phyloP scores from a whole-genome alignment of 768 basidiomycete species.

The Stropharia rugosoannulata region DNA sequence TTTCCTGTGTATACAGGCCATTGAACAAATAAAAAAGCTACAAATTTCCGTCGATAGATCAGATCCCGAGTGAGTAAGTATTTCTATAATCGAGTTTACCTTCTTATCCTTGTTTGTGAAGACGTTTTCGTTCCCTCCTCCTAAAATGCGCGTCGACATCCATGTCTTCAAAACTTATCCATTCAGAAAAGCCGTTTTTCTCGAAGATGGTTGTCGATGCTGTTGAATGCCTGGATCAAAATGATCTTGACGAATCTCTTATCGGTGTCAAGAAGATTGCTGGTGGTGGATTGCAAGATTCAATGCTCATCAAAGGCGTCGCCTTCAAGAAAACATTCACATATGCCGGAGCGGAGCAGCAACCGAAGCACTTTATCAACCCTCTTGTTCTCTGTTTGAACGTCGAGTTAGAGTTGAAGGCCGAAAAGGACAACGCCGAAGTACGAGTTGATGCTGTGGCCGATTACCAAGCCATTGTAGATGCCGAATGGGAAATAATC shows the following conservation, averaged over 20 bases:
- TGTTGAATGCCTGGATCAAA: slow-evolving; percentile 87
- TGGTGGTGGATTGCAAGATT: slow-evolving; percentile 97
- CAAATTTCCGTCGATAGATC: slow-evolving; percentile 90
- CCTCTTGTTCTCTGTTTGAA: slow-evolving; percentile 93
- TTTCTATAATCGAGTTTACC: slow-evolving; percentile 3
- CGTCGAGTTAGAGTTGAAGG: slow-evolving; percentile 97
- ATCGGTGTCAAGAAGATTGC: slow-evolving; percentile 98
- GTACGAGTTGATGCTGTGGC: slow-evolving; percentile 95
- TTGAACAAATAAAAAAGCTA: slow-evolving; percentile 84
- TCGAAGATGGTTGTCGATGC: slow-evolving; percentile 99
- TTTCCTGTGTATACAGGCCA: slow-evolving; percentile 50
- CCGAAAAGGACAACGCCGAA: slow-evolving; percentile 99
- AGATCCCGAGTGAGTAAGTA: slow-evolving; percentile 73
- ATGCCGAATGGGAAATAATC: slow-evolving; percentile 99
- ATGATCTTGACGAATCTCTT: slow-evolving; percentile 91
- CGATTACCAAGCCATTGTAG: slow-evolving; percentile 98
- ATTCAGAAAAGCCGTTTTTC: slow-evolving; percentile 98
- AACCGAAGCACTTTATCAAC: slow-evolving; percentile 88
- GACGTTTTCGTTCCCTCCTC: slow-evolving; percentile 90
- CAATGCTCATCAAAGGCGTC: slow-evolving; percentile 84
- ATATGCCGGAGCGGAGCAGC: slow-evolving; percentile 98
- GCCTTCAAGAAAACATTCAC: slow-evolving; percentile 99
- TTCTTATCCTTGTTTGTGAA: slow-evolving; percentile 30
- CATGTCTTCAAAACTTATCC: slow-evolving; percentile 99
- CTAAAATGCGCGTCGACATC: slow-evolving; percentile 97